Conservation (phyloP, 2,329 filamentous ascomycete species). For the Clonostachys solani region DNA sequence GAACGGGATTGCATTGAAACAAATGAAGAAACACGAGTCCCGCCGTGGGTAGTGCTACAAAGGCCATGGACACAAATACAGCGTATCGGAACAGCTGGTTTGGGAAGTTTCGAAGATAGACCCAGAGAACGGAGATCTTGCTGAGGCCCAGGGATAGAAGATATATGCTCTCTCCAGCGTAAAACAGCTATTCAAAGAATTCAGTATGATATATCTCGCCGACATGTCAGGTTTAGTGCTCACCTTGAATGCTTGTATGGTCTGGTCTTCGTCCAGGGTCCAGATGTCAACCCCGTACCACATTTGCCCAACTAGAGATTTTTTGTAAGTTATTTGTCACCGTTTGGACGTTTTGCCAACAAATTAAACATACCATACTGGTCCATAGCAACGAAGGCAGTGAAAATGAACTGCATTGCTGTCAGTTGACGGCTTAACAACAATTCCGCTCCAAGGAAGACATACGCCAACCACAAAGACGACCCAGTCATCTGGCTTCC, state of each 20-base stretch:
- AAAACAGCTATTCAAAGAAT: slow-evolving; percentile 11
- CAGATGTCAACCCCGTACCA: slow-evolving; percentile 32
- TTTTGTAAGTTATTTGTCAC: too few species aligned
- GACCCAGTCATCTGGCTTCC: slow-evolving; percentile 33
- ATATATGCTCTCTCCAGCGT: slow-evolving; percentile 24
- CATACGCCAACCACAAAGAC: slow-evolving; percentile 18
- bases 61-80: slow-evolving; percentile 22
- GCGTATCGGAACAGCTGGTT: slow-evolving; percentile 18
- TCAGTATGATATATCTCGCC: slow-evolving; percentile 1
- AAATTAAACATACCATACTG: slow-evolving; percentile 8
- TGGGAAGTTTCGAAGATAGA: slow-evolving; percentile 32
- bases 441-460: too few species aligned
- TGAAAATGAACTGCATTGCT: slow-evolving; percentile 11
- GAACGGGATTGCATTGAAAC: slow-evolving; percentile 32
- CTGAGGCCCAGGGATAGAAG: slow-evolving; percentile 29
- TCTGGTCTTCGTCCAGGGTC: slow-evolving; percentile 16
- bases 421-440: too few species aligned
- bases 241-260: slow-evolving; percentile 24
- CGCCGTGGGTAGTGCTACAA: slow-evolving; percentile 25
- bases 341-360: too few species aligned
- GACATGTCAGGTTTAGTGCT: neutral
- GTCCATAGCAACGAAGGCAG: slow-evolving; percentile 21
- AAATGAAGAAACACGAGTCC: slow-evolving; percentile 29
- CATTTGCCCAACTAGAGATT: slow-evolving; percentile 7
- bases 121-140: slow-evolving; percentile 29